Percentiles rank a stretch among this genome's conserved stretches.
Evolutionary conservation across 2,329 filamentous ascomycete species (phyloP).

Genomic region (Colletotrichum lini): DNA sequence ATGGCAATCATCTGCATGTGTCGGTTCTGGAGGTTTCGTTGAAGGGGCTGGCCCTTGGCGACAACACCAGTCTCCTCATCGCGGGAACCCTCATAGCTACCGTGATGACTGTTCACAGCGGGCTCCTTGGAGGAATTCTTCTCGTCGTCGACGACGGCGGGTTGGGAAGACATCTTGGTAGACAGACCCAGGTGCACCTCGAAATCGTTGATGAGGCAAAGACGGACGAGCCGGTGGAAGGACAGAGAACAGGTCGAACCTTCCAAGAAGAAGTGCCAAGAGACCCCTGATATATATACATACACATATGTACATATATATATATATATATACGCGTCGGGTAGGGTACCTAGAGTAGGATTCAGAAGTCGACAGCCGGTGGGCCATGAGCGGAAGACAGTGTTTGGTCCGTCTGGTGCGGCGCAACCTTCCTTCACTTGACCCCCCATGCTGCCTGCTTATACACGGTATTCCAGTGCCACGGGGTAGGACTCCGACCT

Average conservation of each 20-base stretch:
- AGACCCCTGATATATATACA: constrained; percentile 17
- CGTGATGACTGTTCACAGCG: constrained; percentile 11
- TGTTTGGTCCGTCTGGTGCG: constrained; percentile 2
- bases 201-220: constrained; percentile 10
- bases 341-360: no score
- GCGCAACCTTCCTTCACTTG: not conserved
- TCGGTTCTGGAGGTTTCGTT: constrained; percentile 63
- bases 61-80: constrained; percentile 55
- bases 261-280: constrained; percentile 1
- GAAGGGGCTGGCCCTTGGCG: constrained; percentile 48
- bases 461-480: constrained; percentile 12
- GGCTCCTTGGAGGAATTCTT: constrained; percentile 30
- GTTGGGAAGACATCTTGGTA: constrained; percentile 32
- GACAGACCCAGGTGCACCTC: not conserved
- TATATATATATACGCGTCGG: not conserved
- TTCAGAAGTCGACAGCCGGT: not conserved
- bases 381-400: constrained; percentile 1
- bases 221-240: not conserved
- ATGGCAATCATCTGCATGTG: constrained; percentile 76
- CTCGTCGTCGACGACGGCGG: constrained; percentile 28
- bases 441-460: constrained; percentile 5
- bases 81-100: constrained; percentile 35
- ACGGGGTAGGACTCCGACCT: constrained; percentile 19
- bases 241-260: not conserved
- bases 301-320: constrained; percentile 13